Evolutionary conservation across 805 yeast genomes (phyloP).

Genomic region (Kodamaea lidongshanica): DNA sequence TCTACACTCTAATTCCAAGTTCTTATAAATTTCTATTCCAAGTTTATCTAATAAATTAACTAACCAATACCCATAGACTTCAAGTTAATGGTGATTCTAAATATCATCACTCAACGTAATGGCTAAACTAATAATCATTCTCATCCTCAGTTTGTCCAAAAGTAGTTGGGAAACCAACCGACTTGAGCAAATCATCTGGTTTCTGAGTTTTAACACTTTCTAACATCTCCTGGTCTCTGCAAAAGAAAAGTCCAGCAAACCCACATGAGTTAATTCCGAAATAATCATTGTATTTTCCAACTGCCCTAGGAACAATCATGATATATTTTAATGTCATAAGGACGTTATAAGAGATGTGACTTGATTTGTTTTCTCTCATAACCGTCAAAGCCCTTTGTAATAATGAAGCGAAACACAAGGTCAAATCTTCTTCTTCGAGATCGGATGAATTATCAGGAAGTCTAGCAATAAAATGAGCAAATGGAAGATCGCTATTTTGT

Average conservation of each 20-base stretch:
- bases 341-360: slow-evolving; percentile 68
- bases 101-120: no score
- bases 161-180: slow-evolving; percentile 61
- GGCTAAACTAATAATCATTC: slow-evolving; percentile 45
- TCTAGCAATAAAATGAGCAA: slow-evolving; percentile 78
- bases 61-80: neutral
- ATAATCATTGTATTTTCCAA: slow-evolving; percentile 43
- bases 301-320: slow-evolving; percentile 76
- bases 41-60: no score
- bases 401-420: slow-evolving; percentile 64
- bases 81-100: neutral
- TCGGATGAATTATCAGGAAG: slow-evolving; percentile 34
- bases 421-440: slow-evolving; percentile 50
- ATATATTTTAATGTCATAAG: slow-evolving; percentile 79
- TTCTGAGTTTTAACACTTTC: slow-evolving; percentile 44
- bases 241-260: slow-evolving; percentile 68
- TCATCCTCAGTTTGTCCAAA: slow-evolving; percentile 54
- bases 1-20: no score
- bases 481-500: slow-evolving; percentile 55
- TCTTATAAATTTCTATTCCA: no score
- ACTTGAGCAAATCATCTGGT: slow-evolving; percentile 48
- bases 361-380: slow-evolving; percentile 44
- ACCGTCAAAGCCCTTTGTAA: slow-evolving; percentile 67
- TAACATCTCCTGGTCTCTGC: slow-evolving; percentile 56
- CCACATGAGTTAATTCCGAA: slow-evolving; percentile 79